Base-by-base conservation (phyloP, 306 rosid species). In the Vigna unguiculata region DNA sequence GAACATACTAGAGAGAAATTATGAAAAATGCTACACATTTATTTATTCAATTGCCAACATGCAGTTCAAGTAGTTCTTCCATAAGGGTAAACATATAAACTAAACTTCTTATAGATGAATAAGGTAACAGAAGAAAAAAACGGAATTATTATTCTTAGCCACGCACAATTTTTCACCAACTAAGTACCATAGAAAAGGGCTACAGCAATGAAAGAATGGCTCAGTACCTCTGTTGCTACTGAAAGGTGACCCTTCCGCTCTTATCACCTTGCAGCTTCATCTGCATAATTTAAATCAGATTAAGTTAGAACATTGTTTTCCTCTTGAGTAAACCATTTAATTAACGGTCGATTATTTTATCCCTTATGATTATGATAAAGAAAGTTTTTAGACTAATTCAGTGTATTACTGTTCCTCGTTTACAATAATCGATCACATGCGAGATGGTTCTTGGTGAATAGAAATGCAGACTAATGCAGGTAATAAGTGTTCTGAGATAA, bases 221-320 rank as follows among this genome's bases (percentile, higher is more conserved):
- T 76, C 52, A 3, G 24, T 88, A 92, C 97, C 97, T 93, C 97
- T 36, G 98, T 93, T 63, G 98, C 92, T 15, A 93, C 96, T 25
- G 96, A 91, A 74, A 93, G 96, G 69, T 93, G 98, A 38, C 98
- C 85, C 98, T 91, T 82, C 98, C 98, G n/a, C 86, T 90, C 64
- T 89, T 94, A 84, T 92, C 98, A 32, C 98, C 97, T 84, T 92
- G 88, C 75, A 94, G 75, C 82, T 88, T 94, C 98, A 94, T 94
- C 98, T 94, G 89, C 79, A 83, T 21, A 72, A 90, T 55, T 68
- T 36, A 64, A 58, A 69, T 38, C 69, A 4, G 30, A 40, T 8
- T 65, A 52, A 74, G 70, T 3, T 38, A 30, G 19, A 58, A 25
- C 64, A 5, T 25, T 4, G 1, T 32, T 25, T 28, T 9, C 52